Evolutionary conservation across 441 rosid species (phyloP).

Genomic region (California macrophylla): DNA sequence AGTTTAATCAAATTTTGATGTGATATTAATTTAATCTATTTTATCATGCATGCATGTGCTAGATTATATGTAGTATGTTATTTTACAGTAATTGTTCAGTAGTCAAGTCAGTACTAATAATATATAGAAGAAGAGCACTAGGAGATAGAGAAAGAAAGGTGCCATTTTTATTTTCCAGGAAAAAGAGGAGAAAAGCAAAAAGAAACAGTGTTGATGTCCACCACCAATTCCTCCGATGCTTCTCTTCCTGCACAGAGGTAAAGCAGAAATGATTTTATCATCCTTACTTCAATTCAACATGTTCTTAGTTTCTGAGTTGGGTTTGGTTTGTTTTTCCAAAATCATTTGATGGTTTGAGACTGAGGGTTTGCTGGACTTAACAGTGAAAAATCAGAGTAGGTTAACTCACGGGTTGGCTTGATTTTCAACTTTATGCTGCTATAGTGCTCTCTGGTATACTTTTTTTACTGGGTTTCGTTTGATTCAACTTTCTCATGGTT

Average conservation of each 20-base stretch:
- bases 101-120: no score
- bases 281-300: neutral
- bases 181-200: neutral
- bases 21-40: no score
- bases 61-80: no score
- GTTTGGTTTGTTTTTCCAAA: neutral
- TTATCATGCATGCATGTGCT: no score
- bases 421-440: no score
- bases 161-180: neutral
- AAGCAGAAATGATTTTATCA: neutral
- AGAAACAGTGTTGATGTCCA: slow-evolving; percentile 15
- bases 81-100: no score
- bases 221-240: slow-evolving; percentile 17
- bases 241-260: slow-evolving; percentile 29
- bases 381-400: neutral
- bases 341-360: neutral
- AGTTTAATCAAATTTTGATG: no score
- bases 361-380: neutral
- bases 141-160: neutral
- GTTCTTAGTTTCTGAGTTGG: neutral
- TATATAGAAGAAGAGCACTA: no score
- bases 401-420: no score
- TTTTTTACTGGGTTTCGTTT: neutral
- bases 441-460: no score
- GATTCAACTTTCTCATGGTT: neutral